Evolutionary conservation across 768 basidiomycete species (phyloP).

Genomic region (Lactifluus subvellereus): DNA sequence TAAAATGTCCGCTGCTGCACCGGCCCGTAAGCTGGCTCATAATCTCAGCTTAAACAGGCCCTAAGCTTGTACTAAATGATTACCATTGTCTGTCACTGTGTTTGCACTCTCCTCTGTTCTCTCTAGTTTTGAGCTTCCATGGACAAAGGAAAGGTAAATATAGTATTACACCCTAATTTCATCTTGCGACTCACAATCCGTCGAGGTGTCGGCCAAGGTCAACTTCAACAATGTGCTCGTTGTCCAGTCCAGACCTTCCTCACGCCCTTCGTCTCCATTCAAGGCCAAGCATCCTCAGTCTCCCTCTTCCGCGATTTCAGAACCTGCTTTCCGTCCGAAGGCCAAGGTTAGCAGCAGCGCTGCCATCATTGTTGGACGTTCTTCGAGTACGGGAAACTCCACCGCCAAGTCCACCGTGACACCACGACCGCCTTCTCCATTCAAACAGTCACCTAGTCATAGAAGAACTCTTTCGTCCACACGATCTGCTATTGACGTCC

Average conservation of each 20-base stretch:
- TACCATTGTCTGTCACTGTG: neutral
- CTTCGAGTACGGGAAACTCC: conserved; percentile 27
- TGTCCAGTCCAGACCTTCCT: conserved; percentile 28
- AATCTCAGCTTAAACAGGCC: neutral
- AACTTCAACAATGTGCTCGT: conserved; percentile 33
- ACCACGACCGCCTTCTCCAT: conserved; percentile 25
- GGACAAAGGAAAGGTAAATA: conserved; percentile 24
- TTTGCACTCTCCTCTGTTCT: neutral
- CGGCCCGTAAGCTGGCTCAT: no score
- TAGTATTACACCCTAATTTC: neutral
- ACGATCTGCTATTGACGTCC: conserved; percentile 25
- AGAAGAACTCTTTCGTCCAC: conserved; percentile 10
- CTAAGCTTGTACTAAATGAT: neutral
- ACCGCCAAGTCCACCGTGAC: conserved; percentile 20
- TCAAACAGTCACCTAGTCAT: conserved; percentile 15
- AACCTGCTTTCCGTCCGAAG: conserved; percentile 38
- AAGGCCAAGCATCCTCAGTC: conserved; percentile 34
- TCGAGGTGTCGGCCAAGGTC: conserved; percentile 51
- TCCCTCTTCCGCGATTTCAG: conserved; percentile 24
- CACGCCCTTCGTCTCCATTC: conserved; percentile 47
- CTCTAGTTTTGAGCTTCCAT: conserved; percentile 1
- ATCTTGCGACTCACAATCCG: neutral
- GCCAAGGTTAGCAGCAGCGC: conserved; percentile 59
- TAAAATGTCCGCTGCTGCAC: no score
- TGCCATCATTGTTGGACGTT: conserved; percentile 27